Evolutionary conservation across 164 flowering plant species (phyloP), one percentile per base, ranked within the genome.

Genomic region (Piper betle): DNA sequence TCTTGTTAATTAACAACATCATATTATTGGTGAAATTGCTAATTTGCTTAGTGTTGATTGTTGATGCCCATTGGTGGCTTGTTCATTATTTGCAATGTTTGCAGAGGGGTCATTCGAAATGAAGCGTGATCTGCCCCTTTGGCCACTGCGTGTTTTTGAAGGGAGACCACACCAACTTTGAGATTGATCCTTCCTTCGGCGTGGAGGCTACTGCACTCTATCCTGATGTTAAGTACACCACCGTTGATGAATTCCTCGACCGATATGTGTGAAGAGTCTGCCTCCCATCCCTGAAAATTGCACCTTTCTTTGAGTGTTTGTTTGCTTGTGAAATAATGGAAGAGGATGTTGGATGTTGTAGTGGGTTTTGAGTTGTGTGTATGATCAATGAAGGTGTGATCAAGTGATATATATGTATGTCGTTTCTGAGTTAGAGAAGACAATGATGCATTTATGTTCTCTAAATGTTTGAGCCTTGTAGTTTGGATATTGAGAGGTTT

Each of bases 121-220:
- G 9, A 81, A 78, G 12, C 48, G 75, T 2, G 0, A 55, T 2
- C 33, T 77, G 12, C 57, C 77, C 2, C 65, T 77, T n/a, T 53
- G 58, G 55, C 13, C 85, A 79, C 66, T 71, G 79, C 0, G 64
- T 63, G 3, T 76, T 72, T 50, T 73, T 81, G 39, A 78, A 76
- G 64, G 80, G 83, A 52, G 82, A 76, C 56, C 80, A 78, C 10
- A 78, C 81, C 64, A 71, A 71, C 50, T 46, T 46, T 46, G 50
- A 46, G 15, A 46, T 46, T 10, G 50, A 46, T 2, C 15, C 50
- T 2, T 79, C 82, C 0, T 75, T 77, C 18, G 87, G 83, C 0
- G 79, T 77, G 7, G 83, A 79, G 71, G 85, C 83, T 33, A 72
- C 80, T 2, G 74, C 70, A n/a, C 76, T 80, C 15, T 80, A 78